These are phyloP conservation scores for Agastache rugosa DNA, from an alignment of 257 asterid genomes.

Conservation along the genomic window DNA sequence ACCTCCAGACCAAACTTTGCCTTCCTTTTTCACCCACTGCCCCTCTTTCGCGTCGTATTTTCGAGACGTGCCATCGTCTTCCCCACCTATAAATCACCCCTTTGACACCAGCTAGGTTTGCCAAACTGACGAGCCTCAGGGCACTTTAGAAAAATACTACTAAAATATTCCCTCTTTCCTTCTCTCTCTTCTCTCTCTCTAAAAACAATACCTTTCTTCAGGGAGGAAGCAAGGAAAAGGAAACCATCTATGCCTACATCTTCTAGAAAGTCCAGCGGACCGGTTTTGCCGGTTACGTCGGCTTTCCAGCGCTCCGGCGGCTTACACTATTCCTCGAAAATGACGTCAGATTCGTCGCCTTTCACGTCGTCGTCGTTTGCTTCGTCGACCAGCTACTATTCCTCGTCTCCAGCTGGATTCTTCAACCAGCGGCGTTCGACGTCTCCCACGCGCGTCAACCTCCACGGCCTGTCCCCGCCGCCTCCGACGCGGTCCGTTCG, in stretches of 20 bases:
- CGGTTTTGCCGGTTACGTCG: constrained; percentile 47
- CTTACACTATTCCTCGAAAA: constrained; percentile 33
- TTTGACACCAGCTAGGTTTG: constrained; percentile 73
- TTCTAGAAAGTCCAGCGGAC: constrained; percentile 62
- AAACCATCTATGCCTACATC: constrained; percentile 52
- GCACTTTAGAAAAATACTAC: constrained; percentile 46
- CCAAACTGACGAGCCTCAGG: constrained; percentile 78
- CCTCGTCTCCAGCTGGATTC: constrained; percentile 48
- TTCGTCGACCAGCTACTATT: constrained; percentile 58
- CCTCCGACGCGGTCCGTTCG: constrained; percentile 70
- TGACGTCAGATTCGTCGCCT: constrained; percentile 44
- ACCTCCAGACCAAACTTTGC: constrained; percentile 26
- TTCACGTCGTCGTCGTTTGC: constrained; percentile 48
- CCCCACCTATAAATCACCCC: constrained; percentile 60
- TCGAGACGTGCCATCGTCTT: constrained; percentile 32
- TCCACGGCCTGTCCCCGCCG: constrained; percentile 65
- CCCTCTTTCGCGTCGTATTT: constrained; percentile 39
- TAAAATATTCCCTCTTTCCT: background rate
- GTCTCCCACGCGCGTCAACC: constrained; percentile 85
- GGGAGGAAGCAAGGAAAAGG: background rate
- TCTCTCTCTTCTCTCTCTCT: background rate
- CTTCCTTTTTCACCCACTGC: constrained; percentile 32
- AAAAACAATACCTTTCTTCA: background rate
- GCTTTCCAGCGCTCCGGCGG: constrained; percentile 57
- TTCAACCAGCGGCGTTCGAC: constrained; percentile 59